Base-by-base conservation (phyloP, 495 filamentous ascomycete species). In the Podospora sp. region DNA sequence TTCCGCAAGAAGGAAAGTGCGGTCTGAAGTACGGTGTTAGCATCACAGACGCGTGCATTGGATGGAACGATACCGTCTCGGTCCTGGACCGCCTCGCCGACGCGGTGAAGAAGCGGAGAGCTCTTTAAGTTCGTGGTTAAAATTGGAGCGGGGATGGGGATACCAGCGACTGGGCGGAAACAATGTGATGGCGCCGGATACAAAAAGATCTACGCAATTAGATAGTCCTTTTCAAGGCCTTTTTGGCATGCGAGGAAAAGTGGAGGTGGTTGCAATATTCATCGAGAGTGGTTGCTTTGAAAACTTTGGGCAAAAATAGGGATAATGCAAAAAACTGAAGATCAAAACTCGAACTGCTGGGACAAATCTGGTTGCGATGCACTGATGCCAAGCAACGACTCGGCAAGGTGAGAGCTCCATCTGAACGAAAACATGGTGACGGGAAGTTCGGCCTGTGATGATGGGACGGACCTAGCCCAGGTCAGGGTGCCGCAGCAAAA, bases 21-120 rank as follows among this genome's bases (percentile, higher is more conserved):
- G 92, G 89, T 27, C 87, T 99, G 68, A 92, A 96, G 79, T 96
- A 98, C 75, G 95, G 95, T 73, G 90, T 98, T 75, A 94, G 91
- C 71, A 98, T 99, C 76, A 99, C 96, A 3, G 96, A 99, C 81
- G 95, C 96, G 49, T 99, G 96, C 77, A 97, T 99, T 72, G 82
- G 87, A 75, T 97, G 92, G 92, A 90, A 96, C 69, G 92, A 95
- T 70, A 99, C 95, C n/a, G 89, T 94, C 70, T 78, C 77, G 3
- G 89, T 93, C 16, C 85, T 99, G 14, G 91, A 91, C 71, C 79
- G 82, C 46, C 84, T 99, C 50, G 96, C 95, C 11, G 84, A 88
- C 65, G 91, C 93, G 8, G 92, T 96, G n/a, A 87, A 88, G 73
- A 82, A 86, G 73, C 77, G 92, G 65, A 81, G 89, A 69, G 82